Evolutionary conservation across 2,329 filamentous ascomycete species (phyloP), one percentile per base, ranked within the genome.

Genomic region (Dactylonectria estremocensis): DNA sequence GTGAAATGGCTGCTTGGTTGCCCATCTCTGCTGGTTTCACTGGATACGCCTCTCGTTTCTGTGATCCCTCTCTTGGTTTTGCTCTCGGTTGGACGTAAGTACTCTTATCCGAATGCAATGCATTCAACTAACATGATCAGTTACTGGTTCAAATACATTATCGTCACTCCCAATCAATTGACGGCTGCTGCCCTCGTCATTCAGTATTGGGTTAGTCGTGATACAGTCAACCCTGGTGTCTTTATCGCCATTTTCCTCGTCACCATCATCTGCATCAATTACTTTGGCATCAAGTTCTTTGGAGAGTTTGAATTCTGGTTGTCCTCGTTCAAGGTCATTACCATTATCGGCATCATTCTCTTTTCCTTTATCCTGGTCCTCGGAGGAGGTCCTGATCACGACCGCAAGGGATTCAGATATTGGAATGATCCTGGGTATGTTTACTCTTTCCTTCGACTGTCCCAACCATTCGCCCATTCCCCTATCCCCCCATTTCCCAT

Each of bases 1-100:
- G 93, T 69, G 93, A 95, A 80, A 96, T 96, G 92, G 92, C 93
- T 9, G 89, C 93, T 59, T 96, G 92, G 92, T 81, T 96, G 37
- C 93, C 93, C 57, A 86, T 95, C 75, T 88, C 90, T 61, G 90
- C 92, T 77, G 93, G 93, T 73, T 97, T 96, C 81, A 93, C 93
- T 68, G 92, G 92, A 75, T 96, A 95, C 77, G 93, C 93, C 24
- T 88, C 90, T 67, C 88, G 93, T 54, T 96, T 94, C 83, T 92
- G 90, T 76, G 93, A 96, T 74, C 93, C 93, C 60, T 92, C 93
- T 67, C 87, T 96, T 28, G 93, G 93, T 61, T 96, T 96, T 79
- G 88, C 92, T 64, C 86, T 95, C 13, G 92, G 93, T 40, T 95
- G 88, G 85, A 90, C 85, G 86, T 93, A 82, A 81, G 85, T 85